Conservation (phyloP, 371 early-diverging fungal genomes). For the Mucor plumbeus region DNA sequence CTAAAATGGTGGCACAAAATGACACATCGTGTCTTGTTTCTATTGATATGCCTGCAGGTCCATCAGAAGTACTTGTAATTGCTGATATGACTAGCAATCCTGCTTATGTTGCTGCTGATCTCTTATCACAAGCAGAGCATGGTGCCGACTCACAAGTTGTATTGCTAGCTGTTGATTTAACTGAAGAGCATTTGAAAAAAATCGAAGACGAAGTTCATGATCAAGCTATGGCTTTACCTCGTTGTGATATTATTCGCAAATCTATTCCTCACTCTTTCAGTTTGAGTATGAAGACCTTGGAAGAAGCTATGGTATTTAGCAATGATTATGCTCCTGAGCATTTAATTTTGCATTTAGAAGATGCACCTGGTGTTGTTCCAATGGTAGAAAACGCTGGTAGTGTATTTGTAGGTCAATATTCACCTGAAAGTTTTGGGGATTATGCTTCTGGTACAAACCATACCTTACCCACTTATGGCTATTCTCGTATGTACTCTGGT, state of each 20-base stretch:
- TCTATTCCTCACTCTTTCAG: slow-evolving; percentile 86
- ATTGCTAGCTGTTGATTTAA: slow-evolving; percentile 84
- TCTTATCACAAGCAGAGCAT: slow-evolving; percentile 97
- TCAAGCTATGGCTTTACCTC: slow-evolving; percentile 88
- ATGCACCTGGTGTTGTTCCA: slow-evolving; percentile 69
- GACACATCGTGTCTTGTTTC: slow-evolving; percentile 91
- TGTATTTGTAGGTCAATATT: slow-evolving; percentile 95
- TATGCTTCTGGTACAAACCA: slow-evolving; percentile 99
- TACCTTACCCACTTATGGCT: slow-evolving; percentile 98
- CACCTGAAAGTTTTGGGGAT: slow-evolving; percentile 98
- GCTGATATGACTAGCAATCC: slow-evolving; percentile 88
- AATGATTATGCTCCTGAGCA: slow-evolving; percentile 98
- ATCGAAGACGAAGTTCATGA: slow-evolving; percentile 80
- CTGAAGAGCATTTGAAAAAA: slow-evolving; percentile 63
- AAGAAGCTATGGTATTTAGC: slow-evolving; percentile 86
- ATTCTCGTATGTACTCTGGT: slow-evolving; percentile 96
- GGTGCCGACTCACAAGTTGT: slow-evolving; percentile 96
- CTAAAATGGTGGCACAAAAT: slow-evolving; percentile 96
- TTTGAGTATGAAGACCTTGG: slow-evolving; percentile 68
- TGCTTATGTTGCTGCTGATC: slow-evolving; percentile 92
- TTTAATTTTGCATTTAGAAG: slow-evolving; percentile 89
- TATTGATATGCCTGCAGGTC: slow-evolving; percentile 99
- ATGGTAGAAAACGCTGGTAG: slow-evolving; percentile 90
- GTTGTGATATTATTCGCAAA: slow-evolving; percentile 87
- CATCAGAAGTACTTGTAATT: slow-evolving; percentile 95